Base-by-base conservation (phyloP, 345 rosid genomes). In the Brassica nigra region DNA sequence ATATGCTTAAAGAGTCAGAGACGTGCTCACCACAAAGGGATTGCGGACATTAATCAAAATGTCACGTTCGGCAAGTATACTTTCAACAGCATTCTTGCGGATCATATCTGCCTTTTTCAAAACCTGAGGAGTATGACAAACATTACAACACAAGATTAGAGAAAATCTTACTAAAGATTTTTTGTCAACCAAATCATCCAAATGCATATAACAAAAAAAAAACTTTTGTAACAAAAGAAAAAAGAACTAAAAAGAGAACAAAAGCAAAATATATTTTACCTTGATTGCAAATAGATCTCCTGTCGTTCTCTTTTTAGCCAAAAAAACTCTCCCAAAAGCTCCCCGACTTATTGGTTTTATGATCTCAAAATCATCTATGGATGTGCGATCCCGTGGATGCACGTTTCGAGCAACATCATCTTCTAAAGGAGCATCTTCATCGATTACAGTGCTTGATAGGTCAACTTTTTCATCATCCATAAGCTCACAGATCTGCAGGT, bases 21-120 rank as follows among this genome's bases (percentile, higher is more conserved):
- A 84, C 83, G 83, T 79, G 79, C 99, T 93, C 86, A 95, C 99
- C 99, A 95, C 99, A 90, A 95, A 95, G 73, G 99, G 99, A 83
- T 95, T 95, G 80, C 98, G 96, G 68, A 93, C 98, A 66, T 94
- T 90, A 75, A 93, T 93, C 85, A 93, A 86, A 84, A 95, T 95
- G 88, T 95, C 95, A 12, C 99, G 96, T 85, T 95, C 99, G 0
- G 99, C 99, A 80, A 93, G 83, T 76, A 93, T 95, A 79, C 99
- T 95, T 89, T 95, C 99, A 76, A 95, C 99, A 68, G 99, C 99
- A 88, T 95, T 95, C 86, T 95, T 95, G 33, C 20, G 59, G 59
- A 54, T 54, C 59, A 54, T 54, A 54, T 54, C 59, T 15, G 59
- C 27, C 27, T 54, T 54, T 80, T 90, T 95, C 66, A 95, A 90